phyloP scores from a whole-genome alignment of 1,139 yeast species.

The Suhomyces bribrorum region DNA sequence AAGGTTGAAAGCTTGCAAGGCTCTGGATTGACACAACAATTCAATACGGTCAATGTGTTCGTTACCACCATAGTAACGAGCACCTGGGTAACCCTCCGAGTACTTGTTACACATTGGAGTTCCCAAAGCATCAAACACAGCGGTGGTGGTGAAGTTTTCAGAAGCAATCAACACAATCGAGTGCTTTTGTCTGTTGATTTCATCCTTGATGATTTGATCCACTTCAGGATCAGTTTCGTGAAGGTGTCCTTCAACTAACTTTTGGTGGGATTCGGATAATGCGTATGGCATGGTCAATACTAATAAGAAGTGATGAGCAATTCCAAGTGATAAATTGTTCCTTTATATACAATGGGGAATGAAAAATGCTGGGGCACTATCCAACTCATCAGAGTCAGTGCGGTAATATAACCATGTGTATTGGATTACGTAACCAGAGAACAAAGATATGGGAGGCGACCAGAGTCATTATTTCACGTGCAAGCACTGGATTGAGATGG shows the following conservation, averaged over 20 bases:
- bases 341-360: conserved; percentile 7
- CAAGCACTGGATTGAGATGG: neutral
- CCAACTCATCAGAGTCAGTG: conserved; percentile 10
- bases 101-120: conserved; percentile 94
- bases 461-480: neutral
- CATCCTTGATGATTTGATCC: conserved; percentile 78
- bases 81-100: conserved; percentile 88
- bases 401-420: conserved; percentile 10
- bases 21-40: conserved; percentile 87
- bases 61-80: conserved; percentile 87
- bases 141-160: conserved; percentile 94
- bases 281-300: conserved; percentile 50
- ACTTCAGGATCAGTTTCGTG: conserved; percentile 83
- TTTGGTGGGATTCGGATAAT: conserved; percentile 64
- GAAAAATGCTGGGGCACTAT: conserved; percentile 1
- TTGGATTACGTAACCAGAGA: conserved; percentile 2
- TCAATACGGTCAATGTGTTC: conserved; percentile 95
- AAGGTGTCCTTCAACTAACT: conserved; percentile 67
- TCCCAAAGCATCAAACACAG: conserved; percentile 96
- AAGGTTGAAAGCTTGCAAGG: conserved; percentile 80
- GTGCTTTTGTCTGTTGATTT: conserved; percentile 90
- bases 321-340: neutral
- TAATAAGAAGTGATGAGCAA: neutral
- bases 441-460: neutral
- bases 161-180: conserved; percentile 94